Evolutionary conservation across 768 basidiomycete species (phyloP).

Genomic region (Agaricus blazei): DNA sequence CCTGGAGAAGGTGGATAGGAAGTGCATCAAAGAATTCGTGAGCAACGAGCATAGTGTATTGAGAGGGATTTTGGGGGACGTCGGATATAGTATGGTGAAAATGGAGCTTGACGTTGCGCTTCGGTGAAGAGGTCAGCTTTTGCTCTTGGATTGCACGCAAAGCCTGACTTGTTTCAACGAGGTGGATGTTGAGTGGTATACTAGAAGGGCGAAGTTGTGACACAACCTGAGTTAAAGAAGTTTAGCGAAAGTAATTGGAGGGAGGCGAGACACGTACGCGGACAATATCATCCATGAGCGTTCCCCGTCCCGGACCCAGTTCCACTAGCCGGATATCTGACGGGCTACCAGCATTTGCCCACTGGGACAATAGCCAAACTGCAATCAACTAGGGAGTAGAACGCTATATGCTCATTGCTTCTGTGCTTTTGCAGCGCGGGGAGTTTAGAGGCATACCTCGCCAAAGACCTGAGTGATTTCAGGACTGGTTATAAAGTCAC

Average conservation of each 20-base stretch:
- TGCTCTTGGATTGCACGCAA: conserved; percentile 61
- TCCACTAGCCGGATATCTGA: conserved; percentile 70
- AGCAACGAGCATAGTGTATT: conserved; percentile 83
- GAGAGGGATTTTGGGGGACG: conserved; percentile 40
- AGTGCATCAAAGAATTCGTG: conserved; percentile 99
- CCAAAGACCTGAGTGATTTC: conserved; percentile 97
- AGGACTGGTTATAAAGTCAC: conserved; percentile 95
- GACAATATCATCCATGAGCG: conserved; percentile 84
- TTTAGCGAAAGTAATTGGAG: not conserved
- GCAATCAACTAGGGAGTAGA: conserved; percentile 62
- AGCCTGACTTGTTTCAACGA: conserved; percentile 75
- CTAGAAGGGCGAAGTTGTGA: conserved; percentile 37
- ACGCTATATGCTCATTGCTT: conserved; percentile 34
- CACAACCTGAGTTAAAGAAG: conserved; percentile 38
- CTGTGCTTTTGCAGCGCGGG: conserved; percentile 7
- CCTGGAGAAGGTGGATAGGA: conserved; percentile 87
- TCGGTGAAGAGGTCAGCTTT: conserved; percentile 33
- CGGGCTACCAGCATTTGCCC: conserved; percentile 48
- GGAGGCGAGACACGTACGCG: conserved; percentile 46
- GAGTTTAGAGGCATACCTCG: conserved; percentile 55
- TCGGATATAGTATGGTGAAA: conserved; percentile 80
- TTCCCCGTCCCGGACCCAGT: conserved; percentile 91
- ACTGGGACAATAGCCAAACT: conserved; percentile 81
- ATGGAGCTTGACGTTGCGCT: conserved; percentile 35
- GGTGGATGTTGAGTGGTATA: conserved; percentile 48